Evolutionary conservation across 768 basidiomycete species (phyloP), one percentile per base, ranked within the genome.

Genomic region (Coprinopsis cinerea): DNA sequence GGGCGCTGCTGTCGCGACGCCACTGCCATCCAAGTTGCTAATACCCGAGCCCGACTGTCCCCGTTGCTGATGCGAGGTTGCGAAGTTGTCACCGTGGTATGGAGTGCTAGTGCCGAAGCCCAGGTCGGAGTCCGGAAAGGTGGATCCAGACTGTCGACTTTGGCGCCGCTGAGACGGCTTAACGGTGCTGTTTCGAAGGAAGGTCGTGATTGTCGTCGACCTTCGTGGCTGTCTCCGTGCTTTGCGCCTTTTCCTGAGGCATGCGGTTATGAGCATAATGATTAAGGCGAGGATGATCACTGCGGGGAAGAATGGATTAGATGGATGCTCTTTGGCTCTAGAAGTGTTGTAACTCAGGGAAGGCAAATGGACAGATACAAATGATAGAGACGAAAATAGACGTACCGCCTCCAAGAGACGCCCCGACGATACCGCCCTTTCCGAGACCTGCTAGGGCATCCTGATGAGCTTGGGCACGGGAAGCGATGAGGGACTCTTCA

Each of bases 281-380:
- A 55, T 22, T 23, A 62, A 40, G 9, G 53, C 57, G 22, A 51
- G 13, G 35, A 61, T 47, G 27, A 62, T 48, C n/a, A 59, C 64
- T 62, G 41, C 1, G 32, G n/a, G n/a, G 14, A 42, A 24, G 51
- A 25, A 26, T 17, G 39, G 45, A 32, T 28, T n/a, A 9, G 20
- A 27, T 25, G 30, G 30, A 9, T 34, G n/a, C 9, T n/a, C 9
- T 34, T 34, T 34, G 9, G 24, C 2, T 18, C n/a, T 10, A n/a
- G 0, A 3, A 23, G 34, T 5, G n/a, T 30, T 20, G 20, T 13
- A n/a, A 10, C 15, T 34, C 30, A 36, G 17, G 4, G n/a, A 39
- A 30, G 47, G 35, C 6, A 23, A 23, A 43, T 18, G 13, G 23
- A 11, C 22, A 20, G 9, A 11, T 14, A 17, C 10, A 11, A 26